These are phyloP conservation scores for Penicillium sp. DNA, from an alignment of 2,329 filamentous ascomycete genomes.

Conservation along the genomic window DNA sequence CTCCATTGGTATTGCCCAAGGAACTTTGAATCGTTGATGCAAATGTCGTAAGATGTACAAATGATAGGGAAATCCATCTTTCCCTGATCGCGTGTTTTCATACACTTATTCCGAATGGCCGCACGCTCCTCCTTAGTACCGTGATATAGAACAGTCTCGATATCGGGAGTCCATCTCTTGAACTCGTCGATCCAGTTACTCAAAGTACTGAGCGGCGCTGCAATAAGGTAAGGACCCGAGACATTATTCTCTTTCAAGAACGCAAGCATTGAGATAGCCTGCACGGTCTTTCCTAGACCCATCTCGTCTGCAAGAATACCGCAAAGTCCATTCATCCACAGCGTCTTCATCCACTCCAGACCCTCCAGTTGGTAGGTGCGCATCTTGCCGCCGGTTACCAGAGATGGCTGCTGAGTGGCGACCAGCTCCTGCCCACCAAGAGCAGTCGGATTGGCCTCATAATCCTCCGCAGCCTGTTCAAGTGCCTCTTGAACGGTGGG, in stretches of 20 bases:
- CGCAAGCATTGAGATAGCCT: constrained; percentile 86
- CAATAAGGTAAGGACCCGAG: constrained; percentile 88
- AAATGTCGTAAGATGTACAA: constrained; percentile 95
- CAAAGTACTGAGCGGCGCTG: constrained; percentile 87
- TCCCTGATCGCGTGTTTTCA: constrained; percentile 71
- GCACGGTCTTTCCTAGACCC: constrained; percentile 90
- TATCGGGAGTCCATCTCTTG: constrained; percentile 82
- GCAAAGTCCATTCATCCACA: constrained; percentile 89
- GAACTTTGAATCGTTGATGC: constrained; percentile 83
- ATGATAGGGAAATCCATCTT: constrained; percentile 83
- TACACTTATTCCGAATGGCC: constrained; percentile 71
- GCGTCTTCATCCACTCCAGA: constrained; percentile 83
- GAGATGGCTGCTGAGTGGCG: constrained; percentile 83
- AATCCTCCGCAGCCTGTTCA: constrained; percentile 63
- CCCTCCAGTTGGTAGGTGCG: constrained; percentile 93
- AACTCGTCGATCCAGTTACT: constrained; percentile 98
- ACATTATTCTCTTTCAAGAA: constrained; percentile 84
- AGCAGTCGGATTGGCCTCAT: constrained; percentile 64
- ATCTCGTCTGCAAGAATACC: constrained; percentile 94
- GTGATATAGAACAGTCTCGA: constrained; percentile 90
- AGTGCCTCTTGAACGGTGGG: constrained; percentile 63
- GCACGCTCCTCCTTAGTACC: constrained; percentile 80
- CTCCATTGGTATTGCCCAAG: constrained; percentile 90
- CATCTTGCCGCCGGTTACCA: constrained; percentile 88
- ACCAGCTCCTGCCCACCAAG: constrained; percentile 71